Percentiles rank a stretch among this genome's conserved stretches.
phyloP scores from a whole-genome alignment of 2,329 filamentous ascomycete genomes.

The Camillea tinctor region DNA sequence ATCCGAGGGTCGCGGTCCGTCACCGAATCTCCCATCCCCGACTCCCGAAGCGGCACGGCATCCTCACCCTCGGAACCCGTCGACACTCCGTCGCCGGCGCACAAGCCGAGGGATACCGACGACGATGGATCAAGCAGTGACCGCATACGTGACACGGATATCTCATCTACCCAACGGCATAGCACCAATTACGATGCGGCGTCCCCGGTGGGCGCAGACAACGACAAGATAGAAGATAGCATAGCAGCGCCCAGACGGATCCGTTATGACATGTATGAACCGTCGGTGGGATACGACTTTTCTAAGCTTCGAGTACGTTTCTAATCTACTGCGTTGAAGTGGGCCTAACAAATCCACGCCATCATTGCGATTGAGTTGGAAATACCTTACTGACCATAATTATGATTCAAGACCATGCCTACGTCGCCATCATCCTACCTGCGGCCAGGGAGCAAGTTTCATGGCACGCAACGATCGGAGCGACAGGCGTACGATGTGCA shows the following conservation, averaged over 20 bases:
- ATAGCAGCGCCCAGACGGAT: conserved; percentile 9
- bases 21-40: conserved; percentile 28
- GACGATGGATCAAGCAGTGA: conserved; percentile 12
- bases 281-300: conserved; percentile 52
- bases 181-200: conserved; percentile 17
- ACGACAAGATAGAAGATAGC: conserved; percentile 23
- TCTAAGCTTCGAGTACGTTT: conserved; percentile 53
- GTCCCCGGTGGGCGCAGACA: conserved; percentile 18
- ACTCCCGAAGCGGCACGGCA: conserved; percentile 22
- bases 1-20: conserved; percentile 24
- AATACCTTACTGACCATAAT: not conserved
- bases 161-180: conserved; percentile 6
- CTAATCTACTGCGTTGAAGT: not conserved
- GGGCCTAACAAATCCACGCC: not conserved
- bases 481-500: conserved; percentile 92
- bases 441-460: conserved; percentile 82
- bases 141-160: conserved; percentile 9
- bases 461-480: conserved; percentile 90
- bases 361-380: not conserved
- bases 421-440: conserved; percentile 83
- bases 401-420: conserved; percentile 60
- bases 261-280: conserved; percentile 22
- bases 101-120: conserved; percentile 25
- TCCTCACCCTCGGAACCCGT: conserved; percentile 17
- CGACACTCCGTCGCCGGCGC: conserved; percentile 19